Evolutionary conservation across 164 flowering plant species (phyloP).

Genomic region (Paratinospora sagittata): DNA sequence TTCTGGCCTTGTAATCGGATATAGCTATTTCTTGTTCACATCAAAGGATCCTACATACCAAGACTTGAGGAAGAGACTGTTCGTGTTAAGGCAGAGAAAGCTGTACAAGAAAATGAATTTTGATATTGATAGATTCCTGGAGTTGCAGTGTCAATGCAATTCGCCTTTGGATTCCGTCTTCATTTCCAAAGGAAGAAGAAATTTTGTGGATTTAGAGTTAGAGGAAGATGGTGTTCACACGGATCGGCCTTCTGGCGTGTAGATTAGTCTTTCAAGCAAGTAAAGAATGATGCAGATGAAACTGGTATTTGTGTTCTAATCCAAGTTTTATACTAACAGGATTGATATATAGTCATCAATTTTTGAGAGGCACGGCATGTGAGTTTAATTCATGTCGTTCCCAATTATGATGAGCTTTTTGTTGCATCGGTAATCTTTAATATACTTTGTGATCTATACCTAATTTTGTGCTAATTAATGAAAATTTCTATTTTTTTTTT

Average conservation of each 20-base stretch:
- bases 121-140: constrained; percentile 47
- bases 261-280: neutral
- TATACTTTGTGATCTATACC: too few relatives aligned
- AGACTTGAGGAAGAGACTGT: constrained; percentile 77
- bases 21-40: constrained; percentile 77
- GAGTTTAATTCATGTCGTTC: neutral
- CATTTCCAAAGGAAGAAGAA: constrained; percentile 13
- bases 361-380: neutral
- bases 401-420: too few relatives aligned
- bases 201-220: constrained; percentile 22
- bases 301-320: neutral
- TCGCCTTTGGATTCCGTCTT: constrained; percentile 34
- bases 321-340: too few relatives aligned
- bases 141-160: constrained; percentile 55
- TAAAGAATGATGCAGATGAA: neutral
- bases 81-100: constrained; percentile 66
- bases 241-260: constrained; percentile 15
- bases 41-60: constrained; percentile 85
- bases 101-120: constrained; percentile 55
- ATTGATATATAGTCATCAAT: neutral
- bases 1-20: constrained; percentile 59
- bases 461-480: too few relatives aligned
- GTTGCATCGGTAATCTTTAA: neutral
- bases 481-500: too few relatives aligned
- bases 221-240: constrained; percentile 37